Evolutionary conservation across 1,139 yeast genomes (phyloP), one percentile per base, ranked within the genome.

Genomic region (Kurtzmaniella quercitrusa): DNA sequence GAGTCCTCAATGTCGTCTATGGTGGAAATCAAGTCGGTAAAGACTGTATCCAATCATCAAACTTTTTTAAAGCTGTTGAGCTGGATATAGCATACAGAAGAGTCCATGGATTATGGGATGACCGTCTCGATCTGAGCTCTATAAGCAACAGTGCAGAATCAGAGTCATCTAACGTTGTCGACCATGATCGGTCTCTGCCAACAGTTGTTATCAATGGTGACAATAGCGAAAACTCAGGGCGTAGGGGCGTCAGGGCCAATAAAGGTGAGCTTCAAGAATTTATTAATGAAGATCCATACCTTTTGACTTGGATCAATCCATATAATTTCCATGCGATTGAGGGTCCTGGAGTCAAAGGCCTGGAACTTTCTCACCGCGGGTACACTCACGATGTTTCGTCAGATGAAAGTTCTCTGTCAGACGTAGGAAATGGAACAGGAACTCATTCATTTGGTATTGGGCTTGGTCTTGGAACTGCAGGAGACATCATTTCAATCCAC

Each of bases 401-500:
- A 22, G 33, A 36, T 16, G 40, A 36, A 32, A 20, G 38, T 20
- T 15, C 21, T 19, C 21, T 20, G 4, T 39, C 39, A 11, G 45
- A 41, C 4, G 8, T 30, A 7, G 6, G 32, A 15, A 36, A n/a
- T 17, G 15, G 35, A 3, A 21, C 35, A 16, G 8, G 16, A 23
- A 17, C 36, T 32, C 36, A 45, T 35, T 21, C 39, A 8, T 41
- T 43, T 33, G 56, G 49, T 2, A 38, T 47, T 26, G 55, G 60
- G 2, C 52, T 66, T 20, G 77, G 77, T 1, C 55, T 71, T 38
- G 77, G 77, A 7, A 67, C 62, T 12, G 67, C 69, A 11, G 66
- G 65, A 35, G 77, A 71, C 47, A 71, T 71, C 19, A 58, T 64
- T 5, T 67, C 74, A 5, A 71, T 71, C 41, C 73, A 70, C 46